Evolutionary conservation across 148 eudicot species (phyloP), one percentile per base, ranked within the genome.

Genomic region (Linanthus parryae): DNA sequence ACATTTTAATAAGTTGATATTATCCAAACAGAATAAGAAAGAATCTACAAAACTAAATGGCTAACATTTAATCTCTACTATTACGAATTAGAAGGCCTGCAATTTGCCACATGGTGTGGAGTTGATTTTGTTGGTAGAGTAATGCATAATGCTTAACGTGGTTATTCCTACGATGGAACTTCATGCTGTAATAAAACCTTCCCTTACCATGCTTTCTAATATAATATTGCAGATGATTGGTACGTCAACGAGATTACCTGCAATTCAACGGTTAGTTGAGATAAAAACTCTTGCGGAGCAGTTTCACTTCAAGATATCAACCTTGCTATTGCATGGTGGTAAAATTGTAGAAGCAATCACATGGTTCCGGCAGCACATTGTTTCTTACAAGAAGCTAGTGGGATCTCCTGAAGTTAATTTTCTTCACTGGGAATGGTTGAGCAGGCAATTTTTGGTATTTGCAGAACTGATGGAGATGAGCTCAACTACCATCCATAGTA

Each of bases 401-500:
- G 99, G 99, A 61, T 72, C 71, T 13, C 68, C 88, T 43, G 91
- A 92, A 67, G 91, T 74, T 52, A 82, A 68, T 71, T 92, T 84
- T 74, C 80, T 84, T 70, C 96, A 92, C 52, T 92, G 99, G 99
- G 95, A 88, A 63, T 92, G 99, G 99, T 67, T 88, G 42, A 82
- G 96, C 79, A 77, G 95, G 60, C 99, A 92, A 55, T 92, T 74
- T 77, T 64, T 92, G 74, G 96, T 83, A 37, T 92, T 92, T 69
- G 99, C 96, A 17, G 95, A 92, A 63, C 74, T 92, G 30, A 71
- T 92, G 50, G 99, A 92, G 69, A 82, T 85, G 12, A 88, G 95
- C 65, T 82, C 85, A 17, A 78, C 69, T 57, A 73, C 65, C 37
- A 61, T 62, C 69, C 77, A 70, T 14, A 76, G 63, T 57, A 67